phyloP scores from a whole-genome alignment of 2,329 filamentous ascomycete species.

The Clarireedia hainanense region DNA sequence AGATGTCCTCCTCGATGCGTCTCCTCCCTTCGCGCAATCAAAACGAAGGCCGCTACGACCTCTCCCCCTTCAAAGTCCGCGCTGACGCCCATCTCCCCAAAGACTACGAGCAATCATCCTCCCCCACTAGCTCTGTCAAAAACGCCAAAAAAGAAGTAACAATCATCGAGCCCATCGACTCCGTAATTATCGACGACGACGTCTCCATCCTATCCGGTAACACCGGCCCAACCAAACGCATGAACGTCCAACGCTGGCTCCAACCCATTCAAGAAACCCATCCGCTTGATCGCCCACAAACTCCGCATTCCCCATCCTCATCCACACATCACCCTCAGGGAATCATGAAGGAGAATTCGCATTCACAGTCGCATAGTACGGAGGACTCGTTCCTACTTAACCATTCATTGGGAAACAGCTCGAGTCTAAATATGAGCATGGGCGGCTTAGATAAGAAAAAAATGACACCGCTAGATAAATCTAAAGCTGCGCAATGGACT shows the following conservation, averaged over 20 bases:
- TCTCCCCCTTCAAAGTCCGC: constrained; percentile 81
- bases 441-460: constrained; percentile 37
- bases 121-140: background rate
- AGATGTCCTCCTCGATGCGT: constrained; percentile 81
- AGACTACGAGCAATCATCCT: constrained; percentile 37
- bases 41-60: constrained; percentile 63
- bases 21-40: constrained; percentile 71
- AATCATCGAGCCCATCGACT: constrained; percentile 54
- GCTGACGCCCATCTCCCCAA: constrained; percentile 53
- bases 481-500: constrained; percentile 78
- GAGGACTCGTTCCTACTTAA: constrained; percentile 6
- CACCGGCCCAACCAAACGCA: constrained; percentile 34
- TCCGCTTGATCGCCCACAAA: background rate
- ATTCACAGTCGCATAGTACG: constrained; percentile 5
- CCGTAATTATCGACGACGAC: constrained; percentile 26
- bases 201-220: constrained; percentile 36
- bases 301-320: background rate
- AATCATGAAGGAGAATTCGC: constrained; percentile 46
- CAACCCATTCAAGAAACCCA: constrained; percentile 36
- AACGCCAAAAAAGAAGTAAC: constrained; percentile 56
- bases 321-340: constrained; percentile 31
- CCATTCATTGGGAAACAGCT: background rate
- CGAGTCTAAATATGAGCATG: constrained; percentile 9
- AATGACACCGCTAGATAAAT: constrained; percentile 61
- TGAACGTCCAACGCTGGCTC: constrained; percentile 56